These are phyloP conservation scores for Talaromyces wortmannii DNA, from an alignment of 495 filamentous ascomycete genomes.

Conservation along the genomic window DNA sequence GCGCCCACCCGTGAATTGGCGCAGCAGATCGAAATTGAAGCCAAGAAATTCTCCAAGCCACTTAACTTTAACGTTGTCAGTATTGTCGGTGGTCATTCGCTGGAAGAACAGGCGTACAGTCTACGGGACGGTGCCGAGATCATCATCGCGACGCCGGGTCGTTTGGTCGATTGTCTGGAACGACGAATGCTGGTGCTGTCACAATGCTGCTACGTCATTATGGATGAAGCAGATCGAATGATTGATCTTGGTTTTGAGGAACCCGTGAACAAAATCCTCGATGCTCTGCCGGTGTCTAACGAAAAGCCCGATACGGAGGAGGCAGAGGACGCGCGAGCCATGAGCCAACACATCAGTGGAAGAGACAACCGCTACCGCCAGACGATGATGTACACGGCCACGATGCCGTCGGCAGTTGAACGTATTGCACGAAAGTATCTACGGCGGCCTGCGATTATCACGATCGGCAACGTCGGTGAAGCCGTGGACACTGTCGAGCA, in stretches of 20 bases:
- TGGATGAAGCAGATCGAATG: constrained; percentile 99
- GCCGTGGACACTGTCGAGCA: constrained; percentile 99
- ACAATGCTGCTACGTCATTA: constrained; percentile 97
- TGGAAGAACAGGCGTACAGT: constrained; percentile 92
- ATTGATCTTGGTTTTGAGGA: constrained; percentile 98
- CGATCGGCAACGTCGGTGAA: constrained; percentile 89
- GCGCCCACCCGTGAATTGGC: constrained; percentile 98
- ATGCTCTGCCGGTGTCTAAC: constrained; percentile 90
- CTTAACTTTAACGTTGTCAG: constrained; percentile 94
- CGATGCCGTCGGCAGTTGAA: constrained; percentile 91
- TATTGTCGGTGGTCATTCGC: constrained; percentile 92
- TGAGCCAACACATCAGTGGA: constrained; percentile 75
- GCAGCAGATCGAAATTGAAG: constrained; percentile 95
- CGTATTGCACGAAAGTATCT: constrained; percentile 96
- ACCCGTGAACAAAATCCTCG: constrained; percentile 94
- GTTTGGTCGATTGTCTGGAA: constrained; percentile 95
- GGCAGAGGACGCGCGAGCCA: constrained; percentile 77
- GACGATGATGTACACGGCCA: constrained; percentile 99
- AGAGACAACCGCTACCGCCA: constrained; percentile 81
- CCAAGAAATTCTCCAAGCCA: constrained; percentile 85
- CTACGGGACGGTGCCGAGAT: constrained; percentile 96
- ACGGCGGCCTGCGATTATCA: constrained; percentile 87
- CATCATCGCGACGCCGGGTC: constrained; percentile 95
- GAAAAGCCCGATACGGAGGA: constrained; percentile 96
- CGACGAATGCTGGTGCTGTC: constrained; percentile 82